These are phyloP conservation scores for Suillus lakei DNA, from an alignment of 768 basidiomycete genomes.

Conservation along the genomic window DNA sequence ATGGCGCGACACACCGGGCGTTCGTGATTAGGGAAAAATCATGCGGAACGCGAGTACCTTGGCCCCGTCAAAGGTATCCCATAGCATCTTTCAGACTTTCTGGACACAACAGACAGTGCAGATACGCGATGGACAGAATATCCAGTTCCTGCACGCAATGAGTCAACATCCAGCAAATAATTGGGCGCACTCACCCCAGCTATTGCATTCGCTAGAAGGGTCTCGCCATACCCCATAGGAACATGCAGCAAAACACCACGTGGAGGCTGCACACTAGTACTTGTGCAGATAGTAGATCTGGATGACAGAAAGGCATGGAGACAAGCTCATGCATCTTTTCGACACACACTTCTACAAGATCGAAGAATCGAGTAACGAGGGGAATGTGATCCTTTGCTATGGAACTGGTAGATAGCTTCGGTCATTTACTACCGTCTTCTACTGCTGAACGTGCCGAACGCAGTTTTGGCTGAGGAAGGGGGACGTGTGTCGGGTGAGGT, in stretches of 20 bases:
- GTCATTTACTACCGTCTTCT: conserved; percentile 63
- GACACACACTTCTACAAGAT: conserved; percentile 80
- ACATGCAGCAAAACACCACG: conserved; percentile 92
- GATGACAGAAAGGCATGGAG: conserved; percentile 92
- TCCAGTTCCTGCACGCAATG: conserved; percentile 72
- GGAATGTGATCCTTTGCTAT: conserved; percentile 59
- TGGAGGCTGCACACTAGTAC: conserved; percentile 90
- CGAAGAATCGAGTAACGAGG: conserved; percentile 75
- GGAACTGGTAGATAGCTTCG: conserved; percentile 44
- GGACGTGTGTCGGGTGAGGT: conserved; percentile 15
- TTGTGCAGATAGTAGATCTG: conserved; percentile 94
- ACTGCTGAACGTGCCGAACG: conserved; percentile 50
- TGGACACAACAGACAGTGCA: conserved; percentile 93
- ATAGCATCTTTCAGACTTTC: conserved; percentile 95
- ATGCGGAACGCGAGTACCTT: conserved; percentile 55
- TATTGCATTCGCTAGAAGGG: conserved; percentile 93
- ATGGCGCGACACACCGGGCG: conserved; percentile 81
- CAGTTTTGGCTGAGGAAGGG: conserved; percentile 55
- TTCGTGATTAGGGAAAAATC: not conserved
- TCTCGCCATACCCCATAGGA: conserved; percentile 97
- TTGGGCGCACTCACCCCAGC: conserved; percentile 71
- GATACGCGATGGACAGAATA: conserved; percentile 92
- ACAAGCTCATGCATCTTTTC: conserved; percentile 95
- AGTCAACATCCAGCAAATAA: not conserved
- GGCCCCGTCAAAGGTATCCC: conserved; percentile 97